phyloP scores from a whole-genome alignment of 75 land plant genomes.

The Sequoiadendron giganteum region DNA sequence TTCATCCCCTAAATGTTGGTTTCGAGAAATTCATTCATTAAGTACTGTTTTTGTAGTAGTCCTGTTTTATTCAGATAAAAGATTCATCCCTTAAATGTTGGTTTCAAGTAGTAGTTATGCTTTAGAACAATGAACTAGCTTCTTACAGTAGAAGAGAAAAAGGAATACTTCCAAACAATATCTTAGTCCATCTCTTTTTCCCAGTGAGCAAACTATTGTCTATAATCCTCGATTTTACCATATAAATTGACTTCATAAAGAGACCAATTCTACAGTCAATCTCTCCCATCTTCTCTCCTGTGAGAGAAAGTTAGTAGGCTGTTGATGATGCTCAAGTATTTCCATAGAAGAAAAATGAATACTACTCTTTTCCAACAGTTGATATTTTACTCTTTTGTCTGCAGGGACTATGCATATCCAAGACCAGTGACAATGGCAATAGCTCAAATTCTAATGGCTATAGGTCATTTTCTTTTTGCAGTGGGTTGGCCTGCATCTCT shows the following conservation, averaged over 20 bases:
- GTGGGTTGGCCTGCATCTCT: conserved; percentile 65
- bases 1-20: neutral
- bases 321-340: neutral
- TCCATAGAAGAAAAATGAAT: neutral
- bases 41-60: neutral
- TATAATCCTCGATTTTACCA: neutral
- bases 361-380: neutral
- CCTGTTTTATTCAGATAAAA: neutral
- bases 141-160: neutral
- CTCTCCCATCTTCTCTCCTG: neutral
- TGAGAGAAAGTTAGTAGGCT: neutral
- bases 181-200: neutral
- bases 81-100: too few relatives aligned
- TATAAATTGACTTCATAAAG: neutral
- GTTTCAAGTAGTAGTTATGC: neutral
- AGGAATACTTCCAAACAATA: neutral
- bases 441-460: conserved; percentile 62
- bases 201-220: neutral
- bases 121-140: neutral
- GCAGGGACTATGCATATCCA: conserved; percentile 44
- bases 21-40: neutral
- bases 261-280: neutral
- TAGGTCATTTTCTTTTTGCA: conserved; percentile 66
- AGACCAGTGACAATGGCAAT: conserved; percentile 42
- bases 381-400: conserved; percentile 12